Conservation (phyloP, 306 rosid species). For the Comarum palustre region DNA sequence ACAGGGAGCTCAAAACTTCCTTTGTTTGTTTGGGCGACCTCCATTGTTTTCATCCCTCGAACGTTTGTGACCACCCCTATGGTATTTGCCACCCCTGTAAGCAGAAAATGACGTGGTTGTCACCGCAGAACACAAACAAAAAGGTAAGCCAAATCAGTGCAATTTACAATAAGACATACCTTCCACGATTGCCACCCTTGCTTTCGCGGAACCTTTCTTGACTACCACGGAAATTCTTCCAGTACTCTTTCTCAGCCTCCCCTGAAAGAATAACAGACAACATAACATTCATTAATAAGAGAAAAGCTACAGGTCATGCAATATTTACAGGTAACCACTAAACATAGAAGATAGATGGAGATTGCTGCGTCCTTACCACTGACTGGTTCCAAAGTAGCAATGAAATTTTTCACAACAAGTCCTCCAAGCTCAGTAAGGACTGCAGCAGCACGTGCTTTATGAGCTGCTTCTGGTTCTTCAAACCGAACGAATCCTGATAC, state of each 20-base stretch:
- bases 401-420: slow-evolving; percentile 63
- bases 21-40: slow-evolving; percentile 60
- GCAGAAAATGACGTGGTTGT: background rate
- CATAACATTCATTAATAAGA: background rate
- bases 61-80: slow-evolving; percentile 62
- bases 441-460: slow-evolving; percentile 88
- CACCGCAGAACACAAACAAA: background rate
- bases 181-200: slow-evolving; percentile 50
- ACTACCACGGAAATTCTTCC: slow-evolving; percentile 62
- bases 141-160: background rate
- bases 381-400: slow-evolving; percentile 71
- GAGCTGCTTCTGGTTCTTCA: slow-evolving; percentile 74
- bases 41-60: slow-evolving; percentile 43
- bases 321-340: background rate
- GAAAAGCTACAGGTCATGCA: background rate
- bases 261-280: slow-evolving; percentile 43
- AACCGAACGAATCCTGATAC: slow-evolving; percentile 76
- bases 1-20: slow-evolving; percentile 34
- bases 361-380: slow-evolving; percentile 45
- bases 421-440: slow-evolving; percentile 72
- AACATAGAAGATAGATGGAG: background rate
- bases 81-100: slow-evolving; percentile 71
- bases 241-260: slow-evolving; percentile 80
- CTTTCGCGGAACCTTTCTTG: slow-evolving; percentile 51
- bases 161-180: slow-evolving; percentile 40